These are phyloP conservation scores for Saturnispora sanitii DNA, from an alignment of 805 yeast genomes.

Conservation along the genomic window DNA sequence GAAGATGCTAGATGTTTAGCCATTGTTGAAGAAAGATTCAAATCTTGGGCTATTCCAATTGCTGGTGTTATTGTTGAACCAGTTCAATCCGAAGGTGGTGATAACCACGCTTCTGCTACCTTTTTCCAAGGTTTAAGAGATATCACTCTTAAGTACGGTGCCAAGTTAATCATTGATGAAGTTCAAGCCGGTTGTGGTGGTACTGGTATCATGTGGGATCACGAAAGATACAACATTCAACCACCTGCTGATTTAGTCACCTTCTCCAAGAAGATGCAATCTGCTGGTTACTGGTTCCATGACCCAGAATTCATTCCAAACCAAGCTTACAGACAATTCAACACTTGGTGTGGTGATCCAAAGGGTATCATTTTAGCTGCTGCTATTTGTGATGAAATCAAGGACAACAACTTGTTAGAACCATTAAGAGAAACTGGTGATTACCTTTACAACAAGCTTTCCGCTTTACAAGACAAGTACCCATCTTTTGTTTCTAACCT, in stretches of 20 bases:
- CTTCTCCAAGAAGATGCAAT: constrained; percentile 80
- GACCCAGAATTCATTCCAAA: constrained; percentile 65
- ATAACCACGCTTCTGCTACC: constrained; percentile 68
- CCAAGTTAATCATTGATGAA: constrained; percentile 71
- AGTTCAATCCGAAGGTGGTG: constrained; percentile 87
- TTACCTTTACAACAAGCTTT: constrained; percentile 52
- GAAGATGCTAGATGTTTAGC: constrained; percentile 80
- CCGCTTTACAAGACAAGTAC: constrained; percentile 40
- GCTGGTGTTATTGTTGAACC: constrained; percentile 91
- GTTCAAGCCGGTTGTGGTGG: constrained; percentile 90
- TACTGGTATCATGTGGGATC: constrained; percentile 81
- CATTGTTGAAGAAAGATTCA: constrained; percentile 62
- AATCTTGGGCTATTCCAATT: constrained; percentile 62
- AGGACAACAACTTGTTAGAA: constrained; percentile 47
- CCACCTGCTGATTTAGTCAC: constrained; percentile 79
- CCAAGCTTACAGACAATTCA: constrained; percentile 79
- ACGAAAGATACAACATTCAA: constrained; percentile 69
- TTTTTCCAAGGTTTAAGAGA: constrained; percentile 81
- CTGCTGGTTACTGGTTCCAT: constrained; percentile 80
- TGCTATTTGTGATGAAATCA: constrained; percentile 58
- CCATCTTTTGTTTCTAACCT: constrained; percentile 46
- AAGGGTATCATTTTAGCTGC: constrained; percentile 68
- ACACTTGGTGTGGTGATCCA: constrained; percentile 93
- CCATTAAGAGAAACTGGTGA: constrained; percentile 54
- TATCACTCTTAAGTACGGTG: constrained; percentile 58